Percentiles rank a stretch among this genome's conserved stretches.
phyloP scores from a whole-genome alignment of 169 alveolate species.

The Theileria sp. region DNA sequence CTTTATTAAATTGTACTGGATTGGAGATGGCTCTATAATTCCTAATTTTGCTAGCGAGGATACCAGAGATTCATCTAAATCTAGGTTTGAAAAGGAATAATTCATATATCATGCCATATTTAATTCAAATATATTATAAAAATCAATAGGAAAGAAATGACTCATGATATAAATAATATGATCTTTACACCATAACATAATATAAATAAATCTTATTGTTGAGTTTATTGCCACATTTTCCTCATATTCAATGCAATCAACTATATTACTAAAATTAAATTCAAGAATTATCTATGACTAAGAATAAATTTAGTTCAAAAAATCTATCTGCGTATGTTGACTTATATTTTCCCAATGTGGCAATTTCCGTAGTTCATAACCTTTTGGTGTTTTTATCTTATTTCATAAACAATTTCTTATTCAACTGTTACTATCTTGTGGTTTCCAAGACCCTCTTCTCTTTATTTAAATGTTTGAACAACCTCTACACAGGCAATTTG shows the following conservation, averaged over 20 bases:
- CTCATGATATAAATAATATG: background rate
- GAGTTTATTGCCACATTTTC: background rate
- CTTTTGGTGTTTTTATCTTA: slow-evolving; percentile 37
- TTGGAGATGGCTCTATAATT: slow-evolving; percentile 31
- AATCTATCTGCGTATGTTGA: background rate
- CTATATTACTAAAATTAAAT: too few species aligned
- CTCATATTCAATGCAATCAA: background rate
- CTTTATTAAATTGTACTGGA: slow-evolving; percentile 29
- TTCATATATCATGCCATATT: background rate
- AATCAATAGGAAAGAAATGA: too few species aligned
- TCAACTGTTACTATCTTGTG: slow-evolving; percentile 8
- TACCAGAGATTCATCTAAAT: slow-evolving; percentile 11
- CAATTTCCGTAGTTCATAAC: slow-evolving; percentile 1
- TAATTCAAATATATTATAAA: too few species aligned
- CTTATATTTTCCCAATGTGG: background rate
- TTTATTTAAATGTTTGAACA: background rate
- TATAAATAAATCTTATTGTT: too few species aligned
- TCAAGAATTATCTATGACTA: background rate
- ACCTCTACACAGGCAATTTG: background rate
- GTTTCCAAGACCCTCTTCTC: slow-evolving; percentile 2
- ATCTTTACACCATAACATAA: background rate
- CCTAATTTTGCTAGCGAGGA: slow-evolving; percentile 14
- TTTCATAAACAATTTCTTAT: slow-evolving; percentile 23
- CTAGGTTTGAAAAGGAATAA: slow-evolving; percentile 26
- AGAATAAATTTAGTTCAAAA: background rate